A percentile compares a stretch with the other conserved stretches of the same genome.
Evolutionary conservation across 2,329 filamentous ascomycete species (phyloP).

Genomic region (Pseudocercospora macadamiae): DNA sequence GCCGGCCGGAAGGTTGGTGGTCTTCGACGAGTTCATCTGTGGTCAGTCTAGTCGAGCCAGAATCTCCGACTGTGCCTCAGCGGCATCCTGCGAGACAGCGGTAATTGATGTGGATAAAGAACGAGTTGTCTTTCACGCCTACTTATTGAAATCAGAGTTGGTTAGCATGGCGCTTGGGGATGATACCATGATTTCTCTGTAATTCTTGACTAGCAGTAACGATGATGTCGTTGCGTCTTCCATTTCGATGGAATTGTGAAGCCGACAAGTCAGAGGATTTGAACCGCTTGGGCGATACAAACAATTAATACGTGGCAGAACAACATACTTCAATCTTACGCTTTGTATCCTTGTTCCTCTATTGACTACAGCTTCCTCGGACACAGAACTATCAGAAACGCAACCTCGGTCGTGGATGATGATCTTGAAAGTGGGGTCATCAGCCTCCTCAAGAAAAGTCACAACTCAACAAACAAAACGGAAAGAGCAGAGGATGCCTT

Average conservation of each 20-base stretch:
- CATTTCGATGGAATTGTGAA: background rate
- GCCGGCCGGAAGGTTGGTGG: conserved; percentile 29
- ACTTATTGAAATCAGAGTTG: background rate
- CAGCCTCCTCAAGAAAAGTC: no score
- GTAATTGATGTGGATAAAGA: background rate
- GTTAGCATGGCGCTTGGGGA: background rate
- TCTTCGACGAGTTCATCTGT: conserved; percentile 24
- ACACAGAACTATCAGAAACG: no score
- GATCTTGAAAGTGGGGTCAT: background rate
- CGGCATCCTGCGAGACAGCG: background rate
- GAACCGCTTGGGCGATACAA: no score
- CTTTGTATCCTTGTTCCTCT: no score
- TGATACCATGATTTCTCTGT: background rate
- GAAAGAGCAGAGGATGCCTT: no score
- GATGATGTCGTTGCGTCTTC: no score
- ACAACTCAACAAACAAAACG: no score
- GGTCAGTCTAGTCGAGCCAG: conserved; percentile 18
- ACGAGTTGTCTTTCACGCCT: background rate
- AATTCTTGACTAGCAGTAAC: no score
- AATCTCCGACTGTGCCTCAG: background rate
- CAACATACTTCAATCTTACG: no score
- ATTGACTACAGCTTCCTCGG: no score
- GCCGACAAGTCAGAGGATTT: no score
- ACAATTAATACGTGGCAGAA: no score
- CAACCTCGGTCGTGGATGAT: background rate